Evolutionary conservation across 352 stramenopile genomes (phyloP).

Genomic region (Globisporangium yorkense): DNA sequence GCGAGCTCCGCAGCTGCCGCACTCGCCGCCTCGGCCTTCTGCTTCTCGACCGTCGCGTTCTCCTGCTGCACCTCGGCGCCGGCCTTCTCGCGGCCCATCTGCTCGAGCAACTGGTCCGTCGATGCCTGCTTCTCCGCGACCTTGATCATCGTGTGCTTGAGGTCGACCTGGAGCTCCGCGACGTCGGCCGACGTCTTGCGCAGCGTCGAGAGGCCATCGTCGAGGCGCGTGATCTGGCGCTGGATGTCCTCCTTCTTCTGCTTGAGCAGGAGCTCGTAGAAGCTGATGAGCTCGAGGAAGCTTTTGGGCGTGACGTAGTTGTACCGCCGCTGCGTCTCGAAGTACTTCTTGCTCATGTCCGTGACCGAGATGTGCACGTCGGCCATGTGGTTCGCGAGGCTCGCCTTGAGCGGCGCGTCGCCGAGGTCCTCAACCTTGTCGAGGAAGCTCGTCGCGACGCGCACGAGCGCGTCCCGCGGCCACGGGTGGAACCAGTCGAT

Average conservation of each 20-base stretch:
- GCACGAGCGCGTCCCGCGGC: conserved; percentile 95
- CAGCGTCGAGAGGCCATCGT: conserved; percentile 95
- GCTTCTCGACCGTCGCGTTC: conserved; percentile 93
- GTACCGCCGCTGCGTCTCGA: conserved; percentile 93
- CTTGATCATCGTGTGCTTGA: conserved; percentile 94
- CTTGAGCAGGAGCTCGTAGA: conserved; percentile 96
- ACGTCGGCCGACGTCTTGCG: conserved; percentile 96
- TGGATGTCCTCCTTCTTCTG: conserved; percentile 95
- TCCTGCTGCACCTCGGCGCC: conserved; percentile 92
- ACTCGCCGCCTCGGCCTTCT: conserved; percentile 90
- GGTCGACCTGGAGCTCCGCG: conserved; percentile 92
- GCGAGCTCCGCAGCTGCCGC: conserved; percentile 91
- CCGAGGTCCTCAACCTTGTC: conserved; percentile 93
- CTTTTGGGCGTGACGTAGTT: conserved; percentile 99
- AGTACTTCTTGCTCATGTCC: conserved; percentile 93
- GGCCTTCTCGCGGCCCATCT: conserved; percentile 93
- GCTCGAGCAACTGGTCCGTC: conserved; percentile 92
- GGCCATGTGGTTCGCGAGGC: conserved; percentile 95
- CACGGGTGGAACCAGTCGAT: conserved; percentile 99
- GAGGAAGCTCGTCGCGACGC: conserved; percentile 93
- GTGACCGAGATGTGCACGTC: conserved; percentile 97
- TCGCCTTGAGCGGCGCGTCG: conserved; percentile 77
- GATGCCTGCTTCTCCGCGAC: conserved; percentile 95
- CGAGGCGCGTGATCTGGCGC: conserved; percentile 93
- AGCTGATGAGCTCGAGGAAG: conserved; percentile 97